Conservation (phyloP, 768 basidiomycete species). For the Tephrocybe sp. region DNA sequence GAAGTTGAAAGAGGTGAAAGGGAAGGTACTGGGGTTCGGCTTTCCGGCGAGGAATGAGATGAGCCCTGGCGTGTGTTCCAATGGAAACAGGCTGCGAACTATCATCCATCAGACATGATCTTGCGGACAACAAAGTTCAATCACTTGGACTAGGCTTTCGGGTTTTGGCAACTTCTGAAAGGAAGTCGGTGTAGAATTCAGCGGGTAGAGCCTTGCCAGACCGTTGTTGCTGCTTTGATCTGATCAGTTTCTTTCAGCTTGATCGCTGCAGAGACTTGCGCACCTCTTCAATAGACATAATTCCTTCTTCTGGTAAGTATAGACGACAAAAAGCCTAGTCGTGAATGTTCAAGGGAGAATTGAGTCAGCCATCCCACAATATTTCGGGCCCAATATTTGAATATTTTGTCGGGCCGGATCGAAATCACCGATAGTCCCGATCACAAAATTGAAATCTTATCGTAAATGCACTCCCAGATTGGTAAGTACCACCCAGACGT, state of each 20-base stretch:
- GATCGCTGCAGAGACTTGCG: not conserved
- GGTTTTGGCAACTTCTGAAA: conserved; percentile 62
- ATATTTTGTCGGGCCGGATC: not conserved
- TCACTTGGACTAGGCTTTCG: conserved; percentile 65
- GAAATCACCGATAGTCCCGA: not conserved
- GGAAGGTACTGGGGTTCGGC: conserved; percentile 89
- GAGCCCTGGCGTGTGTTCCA: conserved; percentile 76
- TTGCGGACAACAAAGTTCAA: conserved; percentile 22
- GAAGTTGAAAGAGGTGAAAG: conserved; percentile 80
- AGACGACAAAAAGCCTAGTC: not conserved
- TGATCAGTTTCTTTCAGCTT: not conserved
- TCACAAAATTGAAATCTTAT: too few species aligned
- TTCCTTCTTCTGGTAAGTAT: not conserved
- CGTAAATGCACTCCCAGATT: too few species aligned
- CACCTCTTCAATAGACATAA: not conserved
- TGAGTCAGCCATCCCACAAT: not conserved
- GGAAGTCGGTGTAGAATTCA: conserved; percentile 55
- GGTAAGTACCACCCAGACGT: too few species aligned
- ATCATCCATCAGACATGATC: conserved; percentile 5
- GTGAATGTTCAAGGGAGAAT: not conserved
- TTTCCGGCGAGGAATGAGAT: conserved; percentile 89
- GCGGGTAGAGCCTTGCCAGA: conserved; percentile 41
- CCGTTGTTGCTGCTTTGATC: not conserved
- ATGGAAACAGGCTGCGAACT: conserved; percentile 73
- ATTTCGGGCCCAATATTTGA: too few species aligned